A percentile compares a stretch with the other conserved stretches of the same genome.
These are phyloP conservation scores for Podaxis carcinomalis DNA, from an alignment of 768 basidiomycete genomes.

Conservation along the genomic window DNA sequence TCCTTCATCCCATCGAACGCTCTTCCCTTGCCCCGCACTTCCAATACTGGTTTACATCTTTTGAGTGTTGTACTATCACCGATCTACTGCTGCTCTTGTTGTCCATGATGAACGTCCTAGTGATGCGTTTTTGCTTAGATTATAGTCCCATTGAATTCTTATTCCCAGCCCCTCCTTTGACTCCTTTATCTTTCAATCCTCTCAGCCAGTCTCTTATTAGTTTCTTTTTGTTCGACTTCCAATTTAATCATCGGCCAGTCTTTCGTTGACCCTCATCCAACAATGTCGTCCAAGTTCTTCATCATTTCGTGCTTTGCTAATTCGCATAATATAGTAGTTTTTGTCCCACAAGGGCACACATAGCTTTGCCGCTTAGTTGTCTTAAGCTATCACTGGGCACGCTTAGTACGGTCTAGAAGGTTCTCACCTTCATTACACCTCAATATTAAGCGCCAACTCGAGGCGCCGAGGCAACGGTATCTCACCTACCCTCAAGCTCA, in stretches of 20 bases:
- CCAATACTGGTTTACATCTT: not conserved
- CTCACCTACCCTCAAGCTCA: too few species aligned
- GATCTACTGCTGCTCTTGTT: conserved; percentile 8
- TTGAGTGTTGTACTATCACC: conserved; percentile 10
- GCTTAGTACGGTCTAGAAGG: too few species aligned
- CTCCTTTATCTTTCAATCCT: not conserved
- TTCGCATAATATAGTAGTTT: not conserved
- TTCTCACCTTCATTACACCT: too few species aligned
- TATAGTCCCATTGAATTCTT: conserved; percentile 1
- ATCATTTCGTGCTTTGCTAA: not conserved
- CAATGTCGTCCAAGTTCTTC: not conserved
- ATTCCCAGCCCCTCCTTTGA: not conserved
- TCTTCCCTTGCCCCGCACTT: not conserved
- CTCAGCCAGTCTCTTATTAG: not conserved
- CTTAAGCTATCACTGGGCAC: conserved; percentile 40
- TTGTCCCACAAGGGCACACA: conserved; percentile 32
- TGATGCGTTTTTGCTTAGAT: not conserved
- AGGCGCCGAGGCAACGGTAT: too few species aligned
- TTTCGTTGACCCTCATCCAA: not conserved
- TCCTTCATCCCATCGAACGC: too few species aligned
- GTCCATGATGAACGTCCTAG: conserved; percentile 1
- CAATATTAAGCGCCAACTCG: too few species aligned
- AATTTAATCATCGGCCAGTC: not conserved
- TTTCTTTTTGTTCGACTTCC: not conserved
- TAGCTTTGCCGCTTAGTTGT: conserved; percentile 60